Conservation (phyloP, 2,329 filamentous ascomycete species). For the Elsinoe arachidis region DNA sequence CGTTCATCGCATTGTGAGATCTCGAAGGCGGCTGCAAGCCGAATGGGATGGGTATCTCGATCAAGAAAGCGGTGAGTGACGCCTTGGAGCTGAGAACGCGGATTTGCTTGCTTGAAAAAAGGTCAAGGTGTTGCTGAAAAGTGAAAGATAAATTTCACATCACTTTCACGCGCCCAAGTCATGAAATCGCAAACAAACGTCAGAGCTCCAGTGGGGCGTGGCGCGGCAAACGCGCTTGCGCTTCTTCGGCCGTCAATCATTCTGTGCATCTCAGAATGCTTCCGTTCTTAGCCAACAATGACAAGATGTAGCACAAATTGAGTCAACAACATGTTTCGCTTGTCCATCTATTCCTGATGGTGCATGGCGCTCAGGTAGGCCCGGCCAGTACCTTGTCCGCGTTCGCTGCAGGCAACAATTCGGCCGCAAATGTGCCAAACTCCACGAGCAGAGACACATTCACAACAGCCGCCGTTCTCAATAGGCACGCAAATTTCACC, state of each 20-base stretch:
- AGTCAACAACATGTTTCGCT: no score
- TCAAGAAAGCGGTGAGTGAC: no score
- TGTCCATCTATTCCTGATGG: no score
- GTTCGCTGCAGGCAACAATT: not conserved
- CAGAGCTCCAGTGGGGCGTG: conserved; percentile 5
- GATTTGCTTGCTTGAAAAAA: not conserved
- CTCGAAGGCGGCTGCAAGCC: not conserved
- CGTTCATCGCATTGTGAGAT: conserved; percentile 61
- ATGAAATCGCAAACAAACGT: not conserved
- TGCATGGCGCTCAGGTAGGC: no score
- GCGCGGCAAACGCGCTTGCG: conserved; percentile 1
- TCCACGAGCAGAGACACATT: no score
- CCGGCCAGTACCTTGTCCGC: no score
- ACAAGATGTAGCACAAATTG: no score
- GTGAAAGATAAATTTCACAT: not conserved
- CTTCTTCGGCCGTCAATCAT: not conserved
- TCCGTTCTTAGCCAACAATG: not conserved
- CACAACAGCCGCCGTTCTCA: no score
- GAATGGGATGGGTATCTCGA: not conserved
- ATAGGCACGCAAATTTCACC: no score
- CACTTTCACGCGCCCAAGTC: not conserved
- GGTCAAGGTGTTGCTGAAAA: not conserved
- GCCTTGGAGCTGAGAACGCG: no score
- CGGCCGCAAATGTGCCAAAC: no score
- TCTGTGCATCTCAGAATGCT: not conserved